Evolutionary conservation across 1,284 basidiomycete species (phyloP).

Genomic region (Agaricales sp.): DNA sequence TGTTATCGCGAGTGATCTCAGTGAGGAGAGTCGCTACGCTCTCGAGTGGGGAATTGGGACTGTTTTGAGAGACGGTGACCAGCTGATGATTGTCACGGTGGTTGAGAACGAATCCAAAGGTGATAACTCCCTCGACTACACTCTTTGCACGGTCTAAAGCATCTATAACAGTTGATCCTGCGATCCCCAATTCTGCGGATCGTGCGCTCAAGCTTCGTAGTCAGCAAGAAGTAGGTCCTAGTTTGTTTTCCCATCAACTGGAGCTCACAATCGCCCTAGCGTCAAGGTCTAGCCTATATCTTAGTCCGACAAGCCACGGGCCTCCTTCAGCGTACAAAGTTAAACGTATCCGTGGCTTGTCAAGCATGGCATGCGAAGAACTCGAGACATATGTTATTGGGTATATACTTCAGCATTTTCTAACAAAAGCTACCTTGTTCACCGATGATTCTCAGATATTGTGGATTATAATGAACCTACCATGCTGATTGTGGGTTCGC

Average conservation of each 20-base stretch:
- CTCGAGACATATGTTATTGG: conserved; percentile 84
- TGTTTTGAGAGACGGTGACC: conserved; percentile 90
- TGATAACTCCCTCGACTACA: conserved; percentile 34
- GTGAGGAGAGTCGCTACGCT: conserved; percentile 86
- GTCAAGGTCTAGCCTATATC: conserved; percentile 82
- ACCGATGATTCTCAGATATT: conserved; percentile 43
- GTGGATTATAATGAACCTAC: conserved; percentile 87
- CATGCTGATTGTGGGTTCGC: conserved; percentile 92
- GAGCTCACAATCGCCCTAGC: conserved; percentile 33
- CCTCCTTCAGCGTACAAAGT: conserved; percentile 80
- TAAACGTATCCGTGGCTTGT: conserved; percentile 82
- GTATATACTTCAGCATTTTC: conserved; percentile 32
- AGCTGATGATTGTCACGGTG: conserved; percentile 83
- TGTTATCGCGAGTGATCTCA: conserved; percentile 88
- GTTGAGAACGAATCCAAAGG: conserved; percentile 90
- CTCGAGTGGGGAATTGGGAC: conserved; percentile 97
- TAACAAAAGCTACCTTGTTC: neutral
- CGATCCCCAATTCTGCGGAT: conserved; percentile 58
- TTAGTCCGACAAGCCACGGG: conserved; percentile 83
- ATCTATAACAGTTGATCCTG: conserved; percentile 60
- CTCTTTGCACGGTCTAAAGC: conserved; percentile 6
- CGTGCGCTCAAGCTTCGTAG: conserved; percentile 67
- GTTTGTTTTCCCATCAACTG: conserved; percentile 5
- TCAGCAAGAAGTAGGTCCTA: conserved; percentile 71
- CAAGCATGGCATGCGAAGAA: conserved; percentile 97